These are phyloP conservation scores for Dendryphion nanum DNA, from an alignment of 2,329 filamentous ascomycete species.

Conservation along the genomic window DNA sequence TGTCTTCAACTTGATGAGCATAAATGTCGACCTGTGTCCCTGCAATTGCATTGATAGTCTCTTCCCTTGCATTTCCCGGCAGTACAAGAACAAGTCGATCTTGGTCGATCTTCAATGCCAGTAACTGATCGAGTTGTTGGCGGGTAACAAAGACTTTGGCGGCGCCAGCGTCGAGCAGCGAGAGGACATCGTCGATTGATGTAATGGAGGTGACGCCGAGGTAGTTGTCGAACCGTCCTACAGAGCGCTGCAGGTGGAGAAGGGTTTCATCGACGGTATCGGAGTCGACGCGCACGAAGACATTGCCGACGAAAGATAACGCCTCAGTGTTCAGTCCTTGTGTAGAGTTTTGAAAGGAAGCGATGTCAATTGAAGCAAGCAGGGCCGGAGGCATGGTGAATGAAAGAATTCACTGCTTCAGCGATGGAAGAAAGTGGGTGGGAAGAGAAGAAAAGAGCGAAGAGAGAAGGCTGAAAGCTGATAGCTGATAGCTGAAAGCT, in stretches of 20 bases:
- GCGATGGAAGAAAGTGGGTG: neutral
- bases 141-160: slow-evolving; percentile 78
- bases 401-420: slow-evolving; percentile 2
- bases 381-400: slow-evolving; percentile 45
- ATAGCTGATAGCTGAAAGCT: no score
- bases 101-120: slow-evolving; percentile 52
- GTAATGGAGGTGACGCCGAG: slow-evolving; percentile 73
- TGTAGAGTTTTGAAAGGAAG: slow-evolving; percentile 42
- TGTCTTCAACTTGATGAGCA: slow-evolving; percentile 42
- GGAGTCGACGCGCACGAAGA: slow-evolving; percentile 54
- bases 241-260: slow-evolving; percentile 56
- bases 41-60: slow-evolving; percentile 39
- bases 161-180: slow-evolving; percentile 81
- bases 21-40: slow-evolving; percentile 48
- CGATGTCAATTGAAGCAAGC: slow-evolving; percentile 50
- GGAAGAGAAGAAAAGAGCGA: neutral
- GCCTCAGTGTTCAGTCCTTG: slow-evolving; percentile 52
- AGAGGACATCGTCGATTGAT: slow-evolving; percentile 70
- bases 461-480: neutral
- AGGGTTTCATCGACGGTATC: slow-evolving; percentile 49
- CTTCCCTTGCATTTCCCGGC: slow-evolving; percentile 42
- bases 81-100: slow-evolving; percentile 59
- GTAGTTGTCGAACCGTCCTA: slow-evolving; percentile 61
- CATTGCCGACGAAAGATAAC: slow-evolving; percentile 58
- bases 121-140: slow-evolving; percentile 61